Conservation (phyloP, 352 stramenopile species). For the Globisporangium solare region DNA sequence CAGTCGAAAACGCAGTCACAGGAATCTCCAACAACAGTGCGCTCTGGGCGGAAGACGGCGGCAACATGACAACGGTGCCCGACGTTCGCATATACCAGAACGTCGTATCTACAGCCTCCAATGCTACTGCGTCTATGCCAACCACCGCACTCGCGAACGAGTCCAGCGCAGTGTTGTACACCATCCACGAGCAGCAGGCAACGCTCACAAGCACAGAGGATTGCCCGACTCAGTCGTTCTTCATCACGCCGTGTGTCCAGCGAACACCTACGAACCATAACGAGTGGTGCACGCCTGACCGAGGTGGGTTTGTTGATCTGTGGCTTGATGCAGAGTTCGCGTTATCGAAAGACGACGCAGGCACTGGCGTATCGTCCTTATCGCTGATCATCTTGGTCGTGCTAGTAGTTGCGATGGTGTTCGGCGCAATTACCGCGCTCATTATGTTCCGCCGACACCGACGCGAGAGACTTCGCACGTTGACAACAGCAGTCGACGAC, state of each 20-base stretch:
- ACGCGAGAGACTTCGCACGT: background rate
- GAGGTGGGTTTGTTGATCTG: constrained; percentile 6
- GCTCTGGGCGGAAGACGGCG: constrained; percentile 7
- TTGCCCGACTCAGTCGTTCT: background rate
- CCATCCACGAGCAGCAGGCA: background rate
- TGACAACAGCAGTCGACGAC: constrained; percentile 1
- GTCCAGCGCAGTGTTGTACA: constrained; percentile 2
- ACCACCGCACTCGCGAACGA: background rate
- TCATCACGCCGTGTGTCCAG: constrained; percentile 4
- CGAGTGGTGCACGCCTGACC: constrained; percentile 1
- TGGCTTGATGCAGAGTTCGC: constrained; percentile 3
- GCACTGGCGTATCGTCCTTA: background rate
- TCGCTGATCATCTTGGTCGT: constrained; percentile 1
- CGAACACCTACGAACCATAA: constrained; percentile 2
- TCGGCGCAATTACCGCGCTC: background rate
- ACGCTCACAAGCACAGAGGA: background rate
- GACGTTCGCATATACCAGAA: constrained; percentile 3
- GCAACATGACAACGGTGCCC: background rate
- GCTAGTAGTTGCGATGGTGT: background rate
- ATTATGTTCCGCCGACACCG: background rate
- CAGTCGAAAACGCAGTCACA: constrained; percentile 4
- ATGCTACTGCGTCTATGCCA: background rate
- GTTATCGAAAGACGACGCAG: background rate
- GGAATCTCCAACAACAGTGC: background rate
- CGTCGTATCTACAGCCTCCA: background rate